Evolutionary conservation across 129 eudicot genomes (phyloP), one percentile per base, ranked within the genome.

Genomic region (Helianthus tuberosus): DNA sequence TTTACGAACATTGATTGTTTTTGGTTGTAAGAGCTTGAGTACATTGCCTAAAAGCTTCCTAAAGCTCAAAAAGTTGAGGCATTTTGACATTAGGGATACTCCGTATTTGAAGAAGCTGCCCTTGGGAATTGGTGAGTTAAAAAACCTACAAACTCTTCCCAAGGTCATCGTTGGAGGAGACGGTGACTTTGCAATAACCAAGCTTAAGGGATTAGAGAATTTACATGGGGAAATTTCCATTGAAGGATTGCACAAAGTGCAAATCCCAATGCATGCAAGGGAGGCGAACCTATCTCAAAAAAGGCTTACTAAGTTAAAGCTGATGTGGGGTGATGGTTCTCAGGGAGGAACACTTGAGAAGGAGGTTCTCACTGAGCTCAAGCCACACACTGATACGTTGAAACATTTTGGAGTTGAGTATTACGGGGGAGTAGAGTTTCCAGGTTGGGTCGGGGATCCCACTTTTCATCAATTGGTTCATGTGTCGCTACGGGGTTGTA

Each of bases 391-490:
- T n/a, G n/a, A n/a, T n/a, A n/a, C n/a, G 25, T 11, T 71, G 36
- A 13, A 55, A 41, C 8, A 20, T 14, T 66, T 71, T 6, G 3
- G 0, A 20, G 17, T 71, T 17, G 43, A 38, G 14, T 55, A 20
- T 39, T 71, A 71, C 13, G n/a, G 54, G 41, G 66, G 75, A 15
- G 38, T 2, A 15, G 8, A 71, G 8, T 54, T 71, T 53, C 20
- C 75, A 5, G 39, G 17, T 11, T 71, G 75, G 75, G 65, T 86
- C 0, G 91, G 91, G 10, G 78, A 86, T 60, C 77, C 85, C 0
- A 50, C 64, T 1, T 83, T 71, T 71, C 39, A 5, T 38, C 12
- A 3, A 8, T 39, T 71, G 29, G 25, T 55, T 15, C 3, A 54
- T 3, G 75, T 71, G 7, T 54, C 23, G 0, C 16, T 71, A 53